Percentiles rank a stretch among this genome's conserved stretches.
These are phyloP conservation scores for Bryoglossum gracile DNA, from an alignment of 495 filamentous ascomycete genomes.

Conservation along the genomic window DNA sequence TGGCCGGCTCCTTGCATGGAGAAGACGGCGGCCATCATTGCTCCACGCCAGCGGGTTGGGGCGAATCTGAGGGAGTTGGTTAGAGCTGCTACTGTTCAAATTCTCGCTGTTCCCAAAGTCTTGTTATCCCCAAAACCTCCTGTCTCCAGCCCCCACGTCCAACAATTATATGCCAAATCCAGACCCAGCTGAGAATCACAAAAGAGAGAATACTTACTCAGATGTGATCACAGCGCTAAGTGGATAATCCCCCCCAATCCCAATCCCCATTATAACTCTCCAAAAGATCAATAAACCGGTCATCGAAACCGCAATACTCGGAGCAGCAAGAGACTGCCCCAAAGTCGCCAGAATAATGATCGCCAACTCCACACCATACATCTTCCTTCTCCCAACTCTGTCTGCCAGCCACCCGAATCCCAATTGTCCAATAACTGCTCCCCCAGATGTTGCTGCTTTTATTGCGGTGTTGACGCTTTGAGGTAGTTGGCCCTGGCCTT, in stretches of 20 bases:
- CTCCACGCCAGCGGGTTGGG: conserved; percentile 76
- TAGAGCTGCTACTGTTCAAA: no score
- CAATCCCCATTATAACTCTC: conserved; percentile 61
- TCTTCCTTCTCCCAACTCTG: conserved; percentile 60
- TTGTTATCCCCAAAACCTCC: no score
- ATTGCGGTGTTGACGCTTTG: conserved; percentile 57
- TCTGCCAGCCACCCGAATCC: conserved; percentile 64
- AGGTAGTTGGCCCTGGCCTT: conserved; percentile 44
- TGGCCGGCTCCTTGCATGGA: conserved; percentile 77
- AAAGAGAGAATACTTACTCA: conserved; percentile 44
- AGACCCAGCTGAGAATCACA: no score
- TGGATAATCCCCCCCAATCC: conserved; percentile 79
- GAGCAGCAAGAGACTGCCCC: conserved; percentile 51
- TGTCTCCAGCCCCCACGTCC: no score
- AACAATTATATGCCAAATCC: no score
- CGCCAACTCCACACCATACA: conserved; percentile 72
- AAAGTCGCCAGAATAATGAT: conserved; percentile 65
- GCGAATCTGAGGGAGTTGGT: conserved; percentile 48
- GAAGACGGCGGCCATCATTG: conserved; percentile 85
- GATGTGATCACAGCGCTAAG: conserved; percentile 74
- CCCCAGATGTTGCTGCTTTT: conserved; percentile 67
- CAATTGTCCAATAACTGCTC: conserved; percentile 67
- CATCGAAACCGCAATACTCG: conserved; percentile 52
- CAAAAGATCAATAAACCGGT: conserved; percentile 73
- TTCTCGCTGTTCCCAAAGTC: no score